These are phyloP conservation scores for Annulohypoxylon bovei DNA, from an alignment of 495 filamentous ascomycete genomes.

Conservation along the genomic window DNA sequence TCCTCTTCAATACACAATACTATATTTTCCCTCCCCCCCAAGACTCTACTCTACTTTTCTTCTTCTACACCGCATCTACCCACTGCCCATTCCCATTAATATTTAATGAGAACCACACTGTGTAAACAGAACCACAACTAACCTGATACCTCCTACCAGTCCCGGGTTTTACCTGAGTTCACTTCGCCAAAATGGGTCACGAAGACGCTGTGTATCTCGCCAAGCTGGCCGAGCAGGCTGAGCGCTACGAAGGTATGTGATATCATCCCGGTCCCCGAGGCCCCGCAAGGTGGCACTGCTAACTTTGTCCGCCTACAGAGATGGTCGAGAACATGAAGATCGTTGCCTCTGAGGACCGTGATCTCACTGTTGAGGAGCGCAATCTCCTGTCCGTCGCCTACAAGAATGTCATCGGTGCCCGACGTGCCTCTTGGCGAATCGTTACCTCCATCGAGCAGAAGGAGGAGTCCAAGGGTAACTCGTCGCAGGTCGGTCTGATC, in stretches of 20 bases:
- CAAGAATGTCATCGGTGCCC: constrained; percentile 99
- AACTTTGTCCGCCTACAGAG: constrained; percentile 64
- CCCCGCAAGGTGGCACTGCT: constrained; percentile 37
- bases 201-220: constrained; percentile 99
- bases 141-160: constrained; percentile 23
- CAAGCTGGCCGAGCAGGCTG: constrained; percentile 99
- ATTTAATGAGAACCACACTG: constrained; percentile 18
- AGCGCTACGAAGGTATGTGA: constrained; percentile 97
- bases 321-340: constrained; percentile 99
- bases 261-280: background rate
- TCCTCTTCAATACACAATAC: constrained; percentile 1
- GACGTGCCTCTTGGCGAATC: constrained; percentile 99
- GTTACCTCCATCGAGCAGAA: constrained; percentile 99
- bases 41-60: constrained; percentile 10
- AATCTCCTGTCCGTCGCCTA: constrained; percentile 99
- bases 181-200: constrained; percentile 87
- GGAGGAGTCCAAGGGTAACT: constrained; percentile 99
- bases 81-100: constrained; percentile 30
- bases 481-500: constrained; percentile 89
- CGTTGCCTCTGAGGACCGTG: constrained; percentile 95
- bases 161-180: constrained; percentile 22
- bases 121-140: constrained; percentile 8
- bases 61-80: constrained; percentile 34
- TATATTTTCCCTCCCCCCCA: constrained; percentile 11
- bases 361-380: constrained; percentile 98